Evolutionary conservation across 495 filamentous ascomycete genomes (phyloP), one percentile per base, ranked within the genome.

Genomic region (Coniosporium apollinis): DNA sequence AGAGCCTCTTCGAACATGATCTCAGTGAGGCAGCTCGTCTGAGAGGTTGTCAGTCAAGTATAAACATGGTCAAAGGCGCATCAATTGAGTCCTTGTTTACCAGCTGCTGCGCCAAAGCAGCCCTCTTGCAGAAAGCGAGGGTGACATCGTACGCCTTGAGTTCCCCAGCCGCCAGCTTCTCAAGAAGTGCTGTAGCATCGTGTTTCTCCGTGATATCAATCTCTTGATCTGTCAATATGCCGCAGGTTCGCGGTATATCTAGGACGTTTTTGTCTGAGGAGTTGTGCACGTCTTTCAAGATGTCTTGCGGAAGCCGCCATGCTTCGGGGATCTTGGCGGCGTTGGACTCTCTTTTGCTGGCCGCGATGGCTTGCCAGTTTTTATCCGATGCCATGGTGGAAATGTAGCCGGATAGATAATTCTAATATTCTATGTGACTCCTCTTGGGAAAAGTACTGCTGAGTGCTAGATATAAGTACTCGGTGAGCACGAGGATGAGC

Each of bases 131-230:
- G 35, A 71, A 72, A 1, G 67, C 68, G 1, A 48, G 59, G 4
- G 56, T 52, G 0, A 75, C 62, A 1, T 57, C 56, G 17, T 57
- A 34, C 10, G 63, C 55, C 3, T 52, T 64, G 24, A 65, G 35
- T 15, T 51, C 44, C 3, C 52, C 41, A 1, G 39, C 34, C 3
- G 48, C 42, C 16, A 71, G 47, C 24, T 45, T 49, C 4, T 45
- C 41, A 7, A 59, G 44, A 0, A 76, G 50, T 5, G 55, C 49
- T 1, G 50, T 53, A 15, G 67, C 69, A 38, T 67, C 56, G 43
- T 59, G 57, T 10, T 55, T 59, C 34, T 61, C 57, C 0, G 71
- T 74, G 35, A 74, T 62, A 15, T 58, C 48, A 15, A 71, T 38
- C 40, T 76, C 70, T 13, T 45, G 22, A 1, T 33, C 10, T 18